Evolutionary conservation across 2,329 filamentous ascomycete species (phyloP).

Genomic region (Cladophialophora psammophila): DNA sequence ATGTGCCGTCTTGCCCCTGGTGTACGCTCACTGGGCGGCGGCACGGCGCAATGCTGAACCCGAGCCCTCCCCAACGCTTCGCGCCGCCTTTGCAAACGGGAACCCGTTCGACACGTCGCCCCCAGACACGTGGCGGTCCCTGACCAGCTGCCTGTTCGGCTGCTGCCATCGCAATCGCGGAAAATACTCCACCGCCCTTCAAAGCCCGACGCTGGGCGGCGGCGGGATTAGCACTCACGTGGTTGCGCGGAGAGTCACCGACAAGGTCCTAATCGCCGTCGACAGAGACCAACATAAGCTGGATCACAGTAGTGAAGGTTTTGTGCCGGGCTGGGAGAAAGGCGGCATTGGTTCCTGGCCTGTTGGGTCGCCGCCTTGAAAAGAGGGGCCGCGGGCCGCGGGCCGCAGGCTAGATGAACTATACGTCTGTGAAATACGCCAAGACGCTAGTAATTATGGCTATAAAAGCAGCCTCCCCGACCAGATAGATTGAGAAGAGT

Average conservation of each 20-base stretch:
- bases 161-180: not conserved
- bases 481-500: too few species aligned
- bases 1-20: not conserved
- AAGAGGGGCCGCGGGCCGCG: too few species aligned
- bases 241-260: not conserved
- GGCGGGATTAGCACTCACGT: not conserved
- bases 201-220: not conserved
- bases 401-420: too few species aligned
- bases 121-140: not conserved
- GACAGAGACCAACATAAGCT: not conserved
- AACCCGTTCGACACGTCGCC: constrained; percentile 1
- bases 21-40: constrained; percentile 7
- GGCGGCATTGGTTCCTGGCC: too few species aligned
- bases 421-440: too few species aligned
- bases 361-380: not conserved
- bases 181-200: not conserved
- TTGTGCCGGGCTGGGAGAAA: not conserved
- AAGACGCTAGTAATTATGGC: too few species aligned
- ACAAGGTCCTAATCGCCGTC: not conserved
- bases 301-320: not conserved
- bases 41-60: not conserved
- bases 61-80: not conserved
- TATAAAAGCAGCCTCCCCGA: too few species aligned
- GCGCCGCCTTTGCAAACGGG: not conserved
- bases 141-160: not conserved